phyloP scores from a whole-genome alignment of 495 filamentous ascomycete species.

The Peziza echinospora region DNA sequence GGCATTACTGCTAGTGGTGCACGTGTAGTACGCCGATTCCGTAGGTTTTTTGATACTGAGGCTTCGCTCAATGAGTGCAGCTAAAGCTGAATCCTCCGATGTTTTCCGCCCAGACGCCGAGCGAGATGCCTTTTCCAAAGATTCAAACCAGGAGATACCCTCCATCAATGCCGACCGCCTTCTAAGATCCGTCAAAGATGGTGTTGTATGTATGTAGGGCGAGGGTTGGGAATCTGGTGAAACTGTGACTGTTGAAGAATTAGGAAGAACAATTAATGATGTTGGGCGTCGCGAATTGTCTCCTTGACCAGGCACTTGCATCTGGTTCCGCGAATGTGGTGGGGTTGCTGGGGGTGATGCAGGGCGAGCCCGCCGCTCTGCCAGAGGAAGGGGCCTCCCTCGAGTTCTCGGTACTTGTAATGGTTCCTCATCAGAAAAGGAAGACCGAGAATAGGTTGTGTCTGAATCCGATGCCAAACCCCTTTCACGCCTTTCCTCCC shows the following conservation, averaged over 20 bases:
- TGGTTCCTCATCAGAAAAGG: neutral
- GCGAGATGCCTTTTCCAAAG: neutral
- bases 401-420: too few relatives aligned
- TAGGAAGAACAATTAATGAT: neutral
- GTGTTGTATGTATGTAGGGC: neutral
- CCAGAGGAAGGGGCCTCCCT: too few relatives aligned
- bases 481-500: too few relatives aligned
- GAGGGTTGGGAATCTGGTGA: neutral
- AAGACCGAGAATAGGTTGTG: neutral
- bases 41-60: neutral
- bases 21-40: too few relatives aligned
- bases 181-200: neutral
- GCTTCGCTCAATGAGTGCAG: neutral
- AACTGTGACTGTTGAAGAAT: neutral
- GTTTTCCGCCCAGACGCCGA: too few relatives aligned
- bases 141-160: neutral
- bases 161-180: neutral
- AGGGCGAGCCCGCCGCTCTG: neutral
- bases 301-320: neutral
- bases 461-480: neutral
- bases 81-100: neutral
- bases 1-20: too few relatives aligned
- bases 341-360: neutral
- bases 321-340: neutral
- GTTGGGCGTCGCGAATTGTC: neutral